phyloP scores from a whole-genome alignment of 768 basidiomycete genomes.

The Coprinellus micaceus region DNA sequence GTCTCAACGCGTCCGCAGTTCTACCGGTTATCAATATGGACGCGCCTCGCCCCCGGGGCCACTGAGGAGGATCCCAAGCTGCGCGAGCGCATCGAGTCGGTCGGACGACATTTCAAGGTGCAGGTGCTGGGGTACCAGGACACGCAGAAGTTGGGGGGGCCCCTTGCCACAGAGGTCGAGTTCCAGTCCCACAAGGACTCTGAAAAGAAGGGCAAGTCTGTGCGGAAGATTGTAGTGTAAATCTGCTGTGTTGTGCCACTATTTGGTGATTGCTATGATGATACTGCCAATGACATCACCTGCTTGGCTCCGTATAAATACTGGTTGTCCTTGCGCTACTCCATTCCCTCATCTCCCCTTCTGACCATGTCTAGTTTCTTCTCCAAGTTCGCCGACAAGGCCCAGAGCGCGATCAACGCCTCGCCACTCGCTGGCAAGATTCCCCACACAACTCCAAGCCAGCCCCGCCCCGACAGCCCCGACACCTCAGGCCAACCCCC shows the following conservation, averaged over 20 bases:
- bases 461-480: constrained; percentile 32
- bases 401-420: constrained; percentile 64
- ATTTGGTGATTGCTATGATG: constrained; percentile 24
- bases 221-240: constrained; percentile 74
- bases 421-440: constrained; percentile 56
- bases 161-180: constrained; percentile 93
- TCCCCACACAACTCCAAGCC: constrained; percentile 30
- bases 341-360: constrained; percentile 13
- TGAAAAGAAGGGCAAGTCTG: constrained; percentile 86
- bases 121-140: constrained; percentile 81
- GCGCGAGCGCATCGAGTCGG: constrained; percentile 75
- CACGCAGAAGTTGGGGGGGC: constrained; percentile 68
- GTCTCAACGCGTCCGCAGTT: constrained; percentile 92
- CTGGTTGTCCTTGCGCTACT: constrained; percentile 9
- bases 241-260: constrained; percentile 23
- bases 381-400: constrained; percentile 69
- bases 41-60: constrained; percentile 66
- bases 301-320: constrained; percentile 16
- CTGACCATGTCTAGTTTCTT: constrained; percentile 55
- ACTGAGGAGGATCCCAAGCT: constrained; percentile 48
- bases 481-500: constrained; percentile 36
- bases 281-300: constrained; percentile 14
- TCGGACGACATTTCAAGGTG: constrained; percentile 90
- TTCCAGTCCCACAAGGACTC: constrained; percentile 93
- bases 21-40: constrained; percentile 98